Evolutionary conservation across 345 rosid species (phyloP).

Genomic region (Arabidopsis suecica): DNA sequence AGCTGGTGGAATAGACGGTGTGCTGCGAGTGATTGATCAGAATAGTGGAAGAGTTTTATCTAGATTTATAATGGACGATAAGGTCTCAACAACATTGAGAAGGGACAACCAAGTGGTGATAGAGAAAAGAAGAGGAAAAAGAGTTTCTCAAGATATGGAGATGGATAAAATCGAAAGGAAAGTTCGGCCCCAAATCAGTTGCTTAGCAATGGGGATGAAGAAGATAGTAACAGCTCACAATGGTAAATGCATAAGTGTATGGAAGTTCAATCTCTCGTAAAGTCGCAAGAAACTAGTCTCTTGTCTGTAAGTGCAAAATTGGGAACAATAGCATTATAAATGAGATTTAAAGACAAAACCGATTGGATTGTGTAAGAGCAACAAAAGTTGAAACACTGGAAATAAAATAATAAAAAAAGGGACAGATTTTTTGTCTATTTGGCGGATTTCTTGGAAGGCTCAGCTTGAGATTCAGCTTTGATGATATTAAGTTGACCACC

Average conservation of each 20-base stretch:
- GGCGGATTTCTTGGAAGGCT: slow-evolving; percentile 49
- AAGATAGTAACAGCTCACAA: slow-evolving; percentile 76
- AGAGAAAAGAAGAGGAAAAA: slow-evolving; percentile 59
- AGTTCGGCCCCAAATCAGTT: slow-evolving; percentile 67
- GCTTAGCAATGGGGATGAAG: slow-evolving; percentile 86
- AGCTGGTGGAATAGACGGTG: slow-evolving; percentile 91
- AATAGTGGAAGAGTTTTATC: slow-evolving; percentile 62
- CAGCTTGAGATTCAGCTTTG: slow-evolving; percentile 49
- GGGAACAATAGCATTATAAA: background rate
- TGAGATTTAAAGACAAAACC: slow-evolving; percentile 7
- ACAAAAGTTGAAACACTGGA: slow-evolving; percentile 23
- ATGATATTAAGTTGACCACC: slow-evolving; percentile 79
- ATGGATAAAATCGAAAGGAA: slow-evolving; percentile 61
- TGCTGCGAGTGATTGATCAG: slow-evolving; percentile 75
- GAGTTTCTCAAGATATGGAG: slow-evolving; percentile 46
- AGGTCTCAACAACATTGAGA: slow-evolving; percentile 37
- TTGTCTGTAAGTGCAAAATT: background rate
- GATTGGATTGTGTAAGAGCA: background rate
- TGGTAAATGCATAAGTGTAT: slow-evolving; percentile 62
- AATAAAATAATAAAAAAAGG: background rate
- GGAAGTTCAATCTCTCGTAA: slow-evolving; percentile 57
- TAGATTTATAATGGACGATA: slow-evolving; percentile 55
- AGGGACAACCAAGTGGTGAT: slow-evolving; percentile 30
- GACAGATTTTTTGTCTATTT: slow-evolving; percentile 41
- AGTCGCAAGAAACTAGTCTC: background rate